Base-by-base conservation (phyloP, 2,329 filamentous ascomycete species). In the Xylaria sp. region DNA sequence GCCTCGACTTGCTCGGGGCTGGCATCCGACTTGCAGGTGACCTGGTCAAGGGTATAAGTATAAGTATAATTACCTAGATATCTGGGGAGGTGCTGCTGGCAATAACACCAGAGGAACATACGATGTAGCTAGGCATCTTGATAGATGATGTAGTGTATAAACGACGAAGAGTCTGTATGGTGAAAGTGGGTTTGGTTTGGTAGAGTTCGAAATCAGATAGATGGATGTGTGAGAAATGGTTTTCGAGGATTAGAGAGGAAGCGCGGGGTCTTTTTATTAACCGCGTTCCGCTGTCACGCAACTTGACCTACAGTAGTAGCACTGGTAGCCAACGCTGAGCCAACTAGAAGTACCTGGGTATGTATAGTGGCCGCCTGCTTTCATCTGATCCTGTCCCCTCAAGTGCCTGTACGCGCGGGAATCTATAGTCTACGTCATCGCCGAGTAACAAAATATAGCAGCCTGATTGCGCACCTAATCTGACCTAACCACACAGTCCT, bases 1-100 rank as follows among this genome's bases (percentile, higher is more conserved):
- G 84, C 84, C 52, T 88, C 80, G 68, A 96, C 82, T 74, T 96
- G 82, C 33, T 88, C 86, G 50, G 81, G 74, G 61, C 86, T 84
- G 67, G 89, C 87, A 65, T 88, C 86, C 42, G 87, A 81, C 79
- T 95, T 94, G 78, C 92, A 86, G 60, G 92, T 92, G 68, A 97
- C 87, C 93, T 97, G 64, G 28, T 59, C 21, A 51, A 55, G 47
- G 28, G 28, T 31, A 31, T 31, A 31, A 31, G 28, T 31, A 31
- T 31, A 31, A 31, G 28, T n/a, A 60, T 56, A 55, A 54, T 40
- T 28, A 53, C 52, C 43, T 59, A 19, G 25, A 33, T 40, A 31
- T 19, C 4, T 31, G 4, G 28, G 49, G 31, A 23, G 12, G 25
- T 23, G 58, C 25, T 4, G 9, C 31, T 11, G n/a, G 11, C 21